Conservation (phyloP, 2,329 filamentous ascomycete genomes). For the Pestalotiopsis sp. region DNA sequence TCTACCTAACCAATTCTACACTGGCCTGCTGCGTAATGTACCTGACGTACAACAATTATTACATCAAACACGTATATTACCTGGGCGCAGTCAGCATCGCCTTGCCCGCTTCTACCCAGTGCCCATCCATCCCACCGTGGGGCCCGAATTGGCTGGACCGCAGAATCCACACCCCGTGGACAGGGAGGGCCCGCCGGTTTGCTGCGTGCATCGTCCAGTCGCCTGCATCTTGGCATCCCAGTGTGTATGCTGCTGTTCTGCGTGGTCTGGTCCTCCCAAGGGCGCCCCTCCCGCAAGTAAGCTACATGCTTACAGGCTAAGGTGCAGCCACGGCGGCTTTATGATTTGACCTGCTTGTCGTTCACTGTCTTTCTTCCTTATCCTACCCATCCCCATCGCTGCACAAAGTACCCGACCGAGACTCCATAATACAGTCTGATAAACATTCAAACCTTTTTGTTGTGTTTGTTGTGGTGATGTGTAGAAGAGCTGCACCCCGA, state of each 20-base stretch:
- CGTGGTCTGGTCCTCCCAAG: background rate
- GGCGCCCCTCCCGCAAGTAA: background rate
- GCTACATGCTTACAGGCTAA: background rate
- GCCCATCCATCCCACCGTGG: background rate
- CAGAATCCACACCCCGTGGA: background rate
- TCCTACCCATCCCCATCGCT: background rate
- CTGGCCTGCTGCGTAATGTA: background rate
- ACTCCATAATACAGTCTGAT: background rate
- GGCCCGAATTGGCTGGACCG: background rate
- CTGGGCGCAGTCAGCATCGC: background rate
- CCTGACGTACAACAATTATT: background rate
- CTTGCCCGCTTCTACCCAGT: background rate
- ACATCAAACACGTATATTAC: background rate
- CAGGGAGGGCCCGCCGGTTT: background rate
- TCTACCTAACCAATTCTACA: background rate
- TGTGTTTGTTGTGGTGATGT: background rate
- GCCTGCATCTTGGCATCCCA: background rate
- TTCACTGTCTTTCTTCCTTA: background rate
- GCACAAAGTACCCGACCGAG: background rate
- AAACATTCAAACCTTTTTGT: background rate
- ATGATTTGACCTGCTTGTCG: background rate
- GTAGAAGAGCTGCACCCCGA: background rate
- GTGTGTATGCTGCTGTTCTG: background rate
- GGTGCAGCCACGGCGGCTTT: background rate
- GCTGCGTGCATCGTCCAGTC: background rate